phyloP scores from a whole-genome alignment of 306 rosid species.

The Ammopiptanthus mongolicus region DNA sequence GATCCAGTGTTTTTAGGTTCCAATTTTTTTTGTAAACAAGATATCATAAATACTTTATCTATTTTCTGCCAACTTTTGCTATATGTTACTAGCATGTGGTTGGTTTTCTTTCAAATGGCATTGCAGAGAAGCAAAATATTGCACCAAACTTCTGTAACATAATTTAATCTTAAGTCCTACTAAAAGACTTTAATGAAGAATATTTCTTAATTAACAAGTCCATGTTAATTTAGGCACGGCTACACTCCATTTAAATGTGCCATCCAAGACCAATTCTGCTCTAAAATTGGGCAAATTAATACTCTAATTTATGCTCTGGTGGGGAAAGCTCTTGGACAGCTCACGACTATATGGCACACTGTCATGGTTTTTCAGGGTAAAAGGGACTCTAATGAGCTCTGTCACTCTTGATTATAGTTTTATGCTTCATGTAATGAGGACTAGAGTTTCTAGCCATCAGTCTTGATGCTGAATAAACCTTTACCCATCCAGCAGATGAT shows the following conservation, averaged over 20 bases:
- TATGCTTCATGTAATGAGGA: not conserved
- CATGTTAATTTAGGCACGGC: not conserved
- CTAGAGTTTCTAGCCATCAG: not conserved
- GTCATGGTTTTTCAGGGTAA: not conserved
- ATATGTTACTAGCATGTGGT: slow-evolving; percentile 25
- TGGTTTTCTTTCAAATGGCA: slow-evolving; percentile 32
- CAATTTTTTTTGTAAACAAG: not conserved
- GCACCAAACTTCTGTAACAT: not conserved
- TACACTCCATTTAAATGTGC: not conserved
- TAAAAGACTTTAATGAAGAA: not conserved
- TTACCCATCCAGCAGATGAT: not conserved
- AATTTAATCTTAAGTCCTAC: not conserved
- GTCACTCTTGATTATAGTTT: not conserved
- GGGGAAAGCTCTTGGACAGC: not conserved
- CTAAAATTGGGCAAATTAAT: not conserved
- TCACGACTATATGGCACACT: not conserved
- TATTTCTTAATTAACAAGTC: not conserved
- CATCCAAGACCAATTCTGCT: not conserved
- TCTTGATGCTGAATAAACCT: not conserved
- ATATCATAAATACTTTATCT: not conserved
- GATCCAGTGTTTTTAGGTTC: not conserved
- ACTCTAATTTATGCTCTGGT: not conserved
- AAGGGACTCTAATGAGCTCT: not conserved
- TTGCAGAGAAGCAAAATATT: slow-evolving; percentile 12
- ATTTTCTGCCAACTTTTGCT: not conserved